Percentiles rank a stretch among this genome's conserved stretches.
These are phyloP conservation scores for Eucalyptus sideroxylon DNA, from an alignment of 345 rosid genomes.

Conservation along the genomic window DNA sequence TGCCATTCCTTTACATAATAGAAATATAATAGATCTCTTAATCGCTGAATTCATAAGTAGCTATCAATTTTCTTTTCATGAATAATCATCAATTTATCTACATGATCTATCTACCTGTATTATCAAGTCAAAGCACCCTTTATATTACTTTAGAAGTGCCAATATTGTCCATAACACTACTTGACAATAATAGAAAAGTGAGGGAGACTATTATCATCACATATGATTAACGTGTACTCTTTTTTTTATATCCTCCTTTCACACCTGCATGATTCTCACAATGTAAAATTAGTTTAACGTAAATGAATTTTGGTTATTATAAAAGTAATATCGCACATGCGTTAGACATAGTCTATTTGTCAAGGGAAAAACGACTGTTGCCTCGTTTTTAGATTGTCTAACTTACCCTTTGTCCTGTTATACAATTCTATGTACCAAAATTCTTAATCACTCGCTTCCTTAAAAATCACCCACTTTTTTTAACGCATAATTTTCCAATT, in stretches of 20 bases:
- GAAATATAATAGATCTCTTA: background rate
- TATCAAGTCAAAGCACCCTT: background rate
- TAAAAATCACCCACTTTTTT: background rate
- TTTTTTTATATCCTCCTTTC: background rate
- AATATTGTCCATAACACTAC: background rate
- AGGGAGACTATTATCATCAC: background rate
- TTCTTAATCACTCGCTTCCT: background rate
- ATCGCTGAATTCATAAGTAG: background rate
- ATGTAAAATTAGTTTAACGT: background rate
- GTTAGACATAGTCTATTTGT: background rate
- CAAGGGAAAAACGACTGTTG: background rate
- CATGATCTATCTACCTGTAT: background rate
- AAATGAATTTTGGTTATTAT: background rate
- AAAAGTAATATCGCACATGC: background rate
- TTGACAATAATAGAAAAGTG: background rate
- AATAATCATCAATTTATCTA: background rate
- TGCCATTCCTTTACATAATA: background rate
- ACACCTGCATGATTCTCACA: background rate
- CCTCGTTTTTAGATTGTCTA: background rate
- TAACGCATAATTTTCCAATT: background rate
- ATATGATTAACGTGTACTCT: background rate
- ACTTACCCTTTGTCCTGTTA: background rate
- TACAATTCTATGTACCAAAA: background rate
- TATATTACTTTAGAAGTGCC: background rate
- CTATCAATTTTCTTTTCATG: background rate